Conservation (phyloP, 2,329 filamentous ascomycete species). For the Botryotinia calthae region DNA sequence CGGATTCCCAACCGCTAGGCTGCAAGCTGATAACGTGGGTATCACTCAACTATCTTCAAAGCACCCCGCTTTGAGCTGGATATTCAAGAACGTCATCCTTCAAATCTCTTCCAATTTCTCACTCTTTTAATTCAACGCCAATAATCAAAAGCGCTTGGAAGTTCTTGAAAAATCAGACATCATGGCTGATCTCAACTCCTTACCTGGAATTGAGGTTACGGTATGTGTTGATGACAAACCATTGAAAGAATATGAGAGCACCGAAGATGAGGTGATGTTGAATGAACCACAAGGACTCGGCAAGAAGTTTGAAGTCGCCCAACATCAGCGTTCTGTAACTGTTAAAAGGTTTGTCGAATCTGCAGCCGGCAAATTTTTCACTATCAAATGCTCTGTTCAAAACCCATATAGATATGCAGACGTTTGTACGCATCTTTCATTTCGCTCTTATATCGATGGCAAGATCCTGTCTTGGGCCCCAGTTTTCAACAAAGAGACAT, state of each 20-base stretch:
- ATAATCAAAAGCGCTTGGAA: neutral
- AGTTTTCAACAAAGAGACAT: neutral
- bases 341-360: slow-evolving; percentile 6
- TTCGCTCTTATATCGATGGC: neutral
- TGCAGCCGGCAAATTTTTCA: neutral
- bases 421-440: neutral
- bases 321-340: neutral
- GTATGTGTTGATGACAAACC: neutral
- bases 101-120: neutral
- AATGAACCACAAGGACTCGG: neutral
- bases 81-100: neutral
- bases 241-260: neutral
- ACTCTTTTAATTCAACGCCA: neutral
- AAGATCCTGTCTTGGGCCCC: neutral
- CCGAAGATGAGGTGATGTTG: neutral
- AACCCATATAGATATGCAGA: neutral
- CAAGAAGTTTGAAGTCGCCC: neutral
- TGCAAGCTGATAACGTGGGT: neutral
- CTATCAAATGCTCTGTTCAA: neutral
- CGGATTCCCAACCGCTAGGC: too few relatives aligned
- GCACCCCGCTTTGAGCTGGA: neutral
- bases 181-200: neutral
- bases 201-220: neutral
- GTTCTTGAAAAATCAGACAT: neutral
- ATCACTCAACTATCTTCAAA: neutral